Evolutionary conservation across 768 basidiomycete species (phyloP), one percentile per base, ranked within the genome.

Genomic region (Auriscalpium vulgare): DNA sequence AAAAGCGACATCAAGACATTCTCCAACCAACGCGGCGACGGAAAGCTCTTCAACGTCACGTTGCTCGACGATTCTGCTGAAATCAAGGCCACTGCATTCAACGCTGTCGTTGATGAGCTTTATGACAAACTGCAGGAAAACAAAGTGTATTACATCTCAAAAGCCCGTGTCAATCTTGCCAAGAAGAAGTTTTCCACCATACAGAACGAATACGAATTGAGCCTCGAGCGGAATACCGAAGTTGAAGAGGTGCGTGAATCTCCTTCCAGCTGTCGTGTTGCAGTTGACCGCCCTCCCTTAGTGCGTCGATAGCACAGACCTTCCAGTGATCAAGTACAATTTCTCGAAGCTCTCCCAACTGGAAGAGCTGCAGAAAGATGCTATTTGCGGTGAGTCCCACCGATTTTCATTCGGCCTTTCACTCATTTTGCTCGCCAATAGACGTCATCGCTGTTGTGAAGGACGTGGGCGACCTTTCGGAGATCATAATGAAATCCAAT

Each of bases 121-220:
- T 95, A 87, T 70, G 82, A 88, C n/a, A 81, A 81, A 65, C 65
- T 99, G 17, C 81, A 95, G 62, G 94, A 97, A 69, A 88, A 89
- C 50, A 94, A 94, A 66, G 94, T 95, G 8, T 98, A 94, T 68
- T 92, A 78, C 65, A 77, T 98, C 54, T 92, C 92, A 0, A 90
- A 87, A 67, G 97, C 89, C 6, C 82, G 91, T 50, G 87, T 98
- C 66, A 91, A 92, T 65, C 83, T 97, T 13, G 95, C 95, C 36
- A 98, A 97, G 75, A 97, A 94, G 73, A 95, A 97, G 71, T 99
- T 95, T 70, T 88, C 82, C 37, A 92, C 90, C 66, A 71, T 95
- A 50, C 73, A 78, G 59, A 97, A 95, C 66, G 95, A 98, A 66
- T 98, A 97, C 65, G 95, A 98, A 68, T 81, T 99, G 60, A 78